These are phyloP conservation scores for Blastobotrys malaysiensis DNA, from an alignment of 1,139 yeast species.

Conservation along the genomic window DNA sequence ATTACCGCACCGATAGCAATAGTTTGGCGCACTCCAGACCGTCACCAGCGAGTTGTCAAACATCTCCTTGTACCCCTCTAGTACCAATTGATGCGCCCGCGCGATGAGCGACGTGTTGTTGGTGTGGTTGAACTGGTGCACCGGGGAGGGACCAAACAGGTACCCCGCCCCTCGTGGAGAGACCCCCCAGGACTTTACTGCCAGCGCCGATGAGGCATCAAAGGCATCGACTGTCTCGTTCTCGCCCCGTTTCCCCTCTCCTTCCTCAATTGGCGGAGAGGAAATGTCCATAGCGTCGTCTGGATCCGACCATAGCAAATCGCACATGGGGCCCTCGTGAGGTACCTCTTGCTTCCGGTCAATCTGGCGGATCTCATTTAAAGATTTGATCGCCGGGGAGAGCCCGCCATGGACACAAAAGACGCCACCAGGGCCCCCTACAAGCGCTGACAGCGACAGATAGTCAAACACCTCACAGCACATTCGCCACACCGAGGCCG, in stretches of 20 bases:
- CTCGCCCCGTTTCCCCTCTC: neutral
- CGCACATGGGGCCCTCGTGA: constrained; percentile 99
- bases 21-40: constrained; percentile 92
- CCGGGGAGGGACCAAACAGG: constrained; percentile 81
- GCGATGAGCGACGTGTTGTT: constrained; percentile 86
- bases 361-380: constrained; percentile 78
- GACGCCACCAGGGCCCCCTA: constrained; percentile 68
- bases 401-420: constrained; percentile 97
- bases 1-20: constrained; percentile 92
- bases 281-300: constrained; percentile 50
- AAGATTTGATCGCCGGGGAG: constrained; percentile 78
- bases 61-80: constrained; percentile 92
- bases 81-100: constrained; percentile 94
- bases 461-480: constrained; percentile 82
- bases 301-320: constrained; percentile 94
- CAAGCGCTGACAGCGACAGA: constrained; percentile 85
- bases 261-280: neutral
- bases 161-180: constrained; percentile 98
- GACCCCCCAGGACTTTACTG: constrained; percentile 61
- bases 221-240: neutral
- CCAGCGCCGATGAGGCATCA: constrained; percentile 3
- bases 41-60: constrained; percentile 84
- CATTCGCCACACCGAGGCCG: constrained; percentile 86
- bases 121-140: constrained; percentile 65
- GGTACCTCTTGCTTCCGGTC: constrained; percentile 95